These are phyloP conservation scores for Paramyrothecium roridum DNA, from an alignment of 2,329 filamentous ascomycete genomes.

Conservation along the genomic window DNA sequence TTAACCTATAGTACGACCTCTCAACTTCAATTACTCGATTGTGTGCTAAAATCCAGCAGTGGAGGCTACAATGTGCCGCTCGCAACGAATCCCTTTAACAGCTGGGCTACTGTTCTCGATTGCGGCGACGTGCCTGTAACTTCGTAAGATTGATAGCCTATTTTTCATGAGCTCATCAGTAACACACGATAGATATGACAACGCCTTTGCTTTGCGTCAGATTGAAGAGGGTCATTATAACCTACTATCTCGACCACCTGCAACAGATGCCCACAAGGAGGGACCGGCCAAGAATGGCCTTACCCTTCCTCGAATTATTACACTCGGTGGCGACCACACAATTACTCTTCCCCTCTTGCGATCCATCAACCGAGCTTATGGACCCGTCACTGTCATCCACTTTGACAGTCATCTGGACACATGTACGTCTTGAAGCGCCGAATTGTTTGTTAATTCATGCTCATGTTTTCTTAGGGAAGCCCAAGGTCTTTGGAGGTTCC, in stretches of 20 bases:
- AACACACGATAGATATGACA: slow-evolving; percentile 63
- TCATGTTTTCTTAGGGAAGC: slow-evolving; percentile 55
- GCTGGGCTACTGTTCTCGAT: slow-evolving; percentile 75
- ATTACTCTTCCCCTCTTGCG: slow-evolving; percentile 58
- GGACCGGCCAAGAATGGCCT: slow-evolving; percentile 71
- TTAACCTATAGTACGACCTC: slow-evolving; percentile 77
- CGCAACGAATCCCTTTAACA: slow-evolving; percentile 75
- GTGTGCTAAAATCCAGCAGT: slow-evolving; percentile 36
- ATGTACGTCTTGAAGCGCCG: slow-evolving; percentile 38
- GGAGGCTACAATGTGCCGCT: slow-evolving; percentile 86
- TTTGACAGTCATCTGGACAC: slow-evolving; percentile 66
- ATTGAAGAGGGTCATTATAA: slow-evolving; percentile 82
- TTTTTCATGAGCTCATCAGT: background rate
- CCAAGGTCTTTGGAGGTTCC: slow-evolving; percentile 82
- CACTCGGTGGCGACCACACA: slow-evolving; percentile 64
- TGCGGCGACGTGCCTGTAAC: slow-evolving; percentile 85
- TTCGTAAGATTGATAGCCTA: slow-evolving; percentile 55
- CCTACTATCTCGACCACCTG: slow-evolving; percentile 67
- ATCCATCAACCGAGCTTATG: slow-evolving; percentile 59
- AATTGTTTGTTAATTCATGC: slow-evolving; percentile 6
- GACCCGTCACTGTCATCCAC: slow-evolving; percentile 59
- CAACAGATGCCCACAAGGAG: slow-evolving; percentile 62
- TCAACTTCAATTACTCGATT: background rate
- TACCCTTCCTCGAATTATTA: slow-evolving; percentile 78
- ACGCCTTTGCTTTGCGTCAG: slow-evolving; percentile 75